Percentiles rank a stretch among this genome's conserved stretches.
These are phyloP conservation scores for Claviceps arundinis DNA, from an alignment of 2,329 filamentous ascomycete genomes.

Conservation along the genomic window DNA sequence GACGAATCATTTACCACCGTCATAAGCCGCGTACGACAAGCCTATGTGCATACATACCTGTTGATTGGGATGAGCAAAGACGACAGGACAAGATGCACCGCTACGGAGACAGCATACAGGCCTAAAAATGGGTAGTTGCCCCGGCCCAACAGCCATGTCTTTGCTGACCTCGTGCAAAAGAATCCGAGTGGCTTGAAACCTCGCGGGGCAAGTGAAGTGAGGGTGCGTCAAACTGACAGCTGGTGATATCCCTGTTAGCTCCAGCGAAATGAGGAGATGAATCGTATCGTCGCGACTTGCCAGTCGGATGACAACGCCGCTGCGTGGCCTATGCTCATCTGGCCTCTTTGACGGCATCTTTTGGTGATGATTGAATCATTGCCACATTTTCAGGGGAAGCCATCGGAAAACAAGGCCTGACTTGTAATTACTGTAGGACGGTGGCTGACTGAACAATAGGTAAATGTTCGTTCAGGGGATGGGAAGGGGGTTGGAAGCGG, in stretches of 20 bases:
- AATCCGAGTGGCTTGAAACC: not conserved
- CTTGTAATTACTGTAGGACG: not conserved
- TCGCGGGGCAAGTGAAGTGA: not conserved
- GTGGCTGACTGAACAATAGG: not conserved
- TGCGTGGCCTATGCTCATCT: not conserved
- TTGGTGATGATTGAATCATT: not conserved
- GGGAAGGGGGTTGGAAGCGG: not conserved
- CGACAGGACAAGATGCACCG: not conserved
- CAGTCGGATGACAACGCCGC: not conserved
- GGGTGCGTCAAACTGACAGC: not conserved
- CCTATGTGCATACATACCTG: too few relatives aligned
- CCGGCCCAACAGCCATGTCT: not conserved
- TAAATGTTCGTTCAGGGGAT: not conserved
- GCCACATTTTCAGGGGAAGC: not conserved
- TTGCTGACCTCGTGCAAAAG: not conserved
- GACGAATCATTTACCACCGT: not conserved
- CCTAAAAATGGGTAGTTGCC: not conserved
- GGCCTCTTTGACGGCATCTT: not conserved
- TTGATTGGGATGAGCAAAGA: not conserved
- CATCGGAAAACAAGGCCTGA: not conserved
- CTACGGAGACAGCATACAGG: not conserved
- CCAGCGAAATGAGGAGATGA: not conserved
- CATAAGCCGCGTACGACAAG: not conserved
- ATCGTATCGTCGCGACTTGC: not conserved
- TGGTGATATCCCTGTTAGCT: not conserved